Conservation (phyloP, 116 monocot genomes). For the Trichopus zeylanicus region DNA sequence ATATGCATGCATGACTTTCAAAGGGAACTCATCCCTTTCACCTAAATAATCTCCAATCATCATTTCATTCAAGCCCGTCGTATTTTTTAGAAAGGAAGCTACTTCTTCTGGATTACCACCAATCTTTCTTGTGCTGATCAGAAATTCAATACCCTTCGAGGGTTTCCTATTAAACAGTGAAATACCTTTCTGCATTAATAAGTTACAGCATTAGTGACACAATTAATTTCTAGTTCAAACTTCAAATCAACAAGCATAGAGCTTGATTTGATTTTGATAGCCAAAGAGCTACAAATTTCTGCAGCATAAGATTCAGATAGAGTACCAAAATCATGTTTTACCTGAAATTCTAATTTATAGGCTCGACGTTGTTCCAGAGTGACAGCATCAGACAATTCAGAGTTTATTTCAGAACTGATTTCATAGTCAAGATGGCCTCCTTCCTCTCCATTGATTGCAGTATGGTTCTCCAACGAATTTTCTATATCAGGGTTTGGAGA, state of each 20-base stretch:
- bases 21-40: constrained; percentile 84
- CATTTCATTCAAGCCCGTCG: constrained; percentile 77
- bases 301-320: background rate
- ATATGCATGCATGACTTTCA: constrained; percentile 99
- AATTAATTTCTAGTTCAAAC: constrained; percentile 12
- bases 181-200: constrained; percentile 92
- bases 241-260: constrained; percentile 4
- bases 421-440: constrained; percentile 56
- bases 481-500: constrained; percentile 47
- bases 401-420: constrained; percentile 53
- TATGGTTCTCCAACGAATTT: constrained; percentile 37
- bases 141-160: constrained; percentile 92
- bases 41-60: constrained; percentile 96
- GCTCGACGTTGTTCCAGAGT: constrained; percentile 86
- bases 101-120: constrained; percentile 82
- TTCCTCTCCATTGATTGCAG: constrained; percentile 55
- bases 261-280: background rate
- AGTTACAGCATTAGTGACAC: constrained; percentile 15
- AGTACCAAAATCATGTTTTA: constrained; percentile 8
- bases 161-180: constrained; percentile 95
- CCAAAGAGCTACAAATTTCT: too few relatives aligned
- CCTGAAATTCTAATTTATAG: constrained; percentile 89
- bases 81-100: constrained; percentile 69
- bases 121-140: constrained; percentile 76
- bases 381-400: constrained; percentile 63